Percentiles rank a stretch among this genome's conserved stretches.
These are phyloP conservation scores for Saturnispora besseyi DNA, from an alignment of 805 yeast species.

Conservation along the genomic window DNA sequence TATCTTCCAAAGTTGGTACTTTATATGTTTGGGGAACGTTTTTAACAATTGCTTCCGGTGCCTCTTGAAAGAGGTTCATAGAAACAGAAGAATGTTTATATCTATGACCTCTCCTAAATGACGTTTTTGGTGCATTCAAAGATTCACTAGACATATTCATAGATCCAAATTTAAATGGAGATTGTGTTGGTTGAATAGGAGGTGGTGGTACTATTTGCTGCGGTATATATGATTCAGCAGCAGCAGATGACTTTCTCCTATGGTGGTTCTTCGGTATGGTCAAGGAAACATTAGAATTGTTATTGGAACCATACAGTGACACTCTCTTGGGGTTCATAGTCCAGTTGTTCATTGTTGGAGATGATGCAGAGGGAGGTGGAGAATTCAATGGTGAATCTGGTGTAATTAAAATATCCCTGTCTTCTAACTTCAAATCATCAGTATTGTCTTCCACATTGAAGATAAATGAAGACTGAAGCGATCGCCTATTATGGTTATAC, in stretches of 20 bases:
- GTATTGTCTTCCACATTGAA: constrained; percentile 2
- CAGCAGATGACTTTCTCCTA: constrained; percentile 14
- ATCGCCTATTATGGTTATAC: constrained; percentile 9
- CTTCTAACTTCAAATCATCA: not conserved
- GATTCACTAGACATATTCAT: constrained; percentile 28
- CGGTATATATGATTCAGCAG: constrained; percentile 18
- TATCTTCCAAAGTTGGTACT: constrained; percentile 62
- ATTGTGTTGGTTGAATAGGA: constrained; percentile 15
- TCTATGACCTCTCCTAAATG: constrained; percentile 86
- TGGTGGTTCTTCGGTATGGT: constrained; percentile 10
- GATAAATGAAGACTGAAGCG: constrained; percentile 11
- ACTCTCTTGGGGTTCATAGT: constrained; percentile 6
- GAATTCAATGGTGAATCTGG: constrained; percentile 10
- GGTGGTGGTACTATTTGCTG: constrained; percentile 13
- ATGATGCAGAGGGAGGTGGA: constrained; percentile 5
- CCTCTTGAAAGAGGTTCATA: constrained; percentile 92
- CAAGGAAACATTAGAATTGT: constrained; percentile 14
- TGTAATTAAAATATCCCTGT: not conserved
- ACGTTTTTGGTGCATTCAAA: constrained; percentile 34
- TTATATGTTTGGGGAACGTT: constrained; percentile 58
- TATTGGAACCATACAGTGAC: constrained; percentile 15
- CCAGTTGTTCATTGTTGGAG: constrained; percentile 5
- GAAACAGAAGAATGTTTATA: constrained; percentile 95
- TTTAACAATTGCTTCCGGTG: constrained; percentile 60
- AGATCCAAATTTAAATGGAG: constrained; percentile 62